Evolutionary conservation across 768 basidiomycete species (phyloP).

Genomic region (Pisolithus marmoratus): DNA sequence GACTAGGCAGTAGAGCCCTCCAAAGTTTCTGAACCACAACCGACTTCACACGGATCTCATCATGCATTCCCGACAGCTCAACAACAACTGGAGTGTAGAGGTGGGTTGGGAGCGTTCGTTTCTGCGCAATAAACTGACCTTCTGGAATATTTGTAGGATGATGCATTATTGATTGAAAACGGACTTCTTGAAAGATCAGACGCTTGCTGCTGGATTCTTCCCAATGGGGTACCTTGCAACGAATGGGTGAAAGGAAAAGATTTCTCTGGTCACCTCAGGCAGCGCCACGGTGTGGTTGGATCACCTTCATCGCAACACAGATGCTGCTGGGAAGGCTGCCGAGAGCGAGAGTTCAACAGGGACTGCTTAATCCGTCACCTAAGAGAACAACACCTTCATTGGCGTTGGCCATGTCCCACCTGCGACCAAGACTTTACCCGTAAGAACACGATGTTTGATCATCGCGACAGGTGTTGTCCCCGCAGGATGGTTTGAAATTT

Average conservation of each 20-base stretch:
- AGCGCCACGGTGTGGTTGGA: background rate
- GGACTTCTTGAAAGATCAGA: background rate
- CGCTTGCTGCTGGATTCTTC: background rate
- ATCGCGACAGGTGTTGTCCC: background rate
- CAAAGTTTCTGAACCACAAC: background rate
- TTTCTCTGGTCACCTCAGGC: background rate
- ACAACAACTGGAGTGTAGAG: background rate
- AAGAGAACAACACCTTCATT: constrained; percentile 4
- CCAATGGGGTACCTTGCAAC: background rate
- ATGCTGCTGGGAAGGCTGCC: background rate
- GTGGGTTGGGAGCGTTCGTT: background rate
- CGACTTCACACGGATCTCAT: background rate
- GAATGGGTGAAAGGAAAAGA: background rate
- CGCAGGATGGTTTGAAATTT: too few species aligned
- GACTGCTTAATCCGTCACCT: background rate
- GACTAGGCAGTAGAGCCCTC: background rate
- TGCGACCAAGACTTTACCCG: background rate
- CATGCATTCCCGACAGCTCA: background rate
- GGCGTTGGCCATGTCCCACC: constrained; percentile 16
- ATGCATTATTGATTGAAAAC: background rate
- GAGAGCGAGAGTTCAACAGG: background rate
- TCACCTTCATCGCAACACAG: background rate
- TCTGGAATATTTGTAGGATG: background rate
- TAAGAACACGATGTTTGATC: background rate
- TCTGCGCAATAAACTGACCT: background rate